Percentiles rank a stretch among this genome's conserved stretches.
Evolutionary conservation across 176 grass and related monocot species (phyloP).

Genomic region (Eragrostis curvula): DNA sequence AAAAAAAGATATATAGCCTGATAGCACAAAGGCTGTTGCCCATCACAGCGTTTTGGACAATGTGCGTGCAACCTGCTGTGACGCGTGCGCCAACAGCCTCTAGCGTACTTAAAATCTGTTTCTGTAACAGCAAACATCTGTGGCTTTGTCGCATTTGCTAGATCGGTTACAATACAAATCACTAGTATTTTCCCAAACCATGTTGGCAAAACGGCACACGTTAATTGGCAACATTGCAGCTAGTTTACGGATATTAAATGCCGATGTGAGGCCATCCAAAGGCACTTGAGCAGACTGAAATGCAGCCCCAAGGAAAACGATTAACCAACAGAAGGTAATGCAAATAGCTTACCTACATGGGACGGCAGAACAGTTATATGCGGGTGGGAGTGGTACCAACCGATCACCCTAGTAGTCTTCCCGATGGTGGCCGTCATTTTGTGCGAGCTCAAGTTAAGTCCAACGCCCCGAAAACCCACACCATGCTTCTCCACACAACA

Average conservation of each 20-base stretch:
- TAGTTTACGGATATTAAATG: neutral
- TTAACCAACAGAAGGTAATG: neutral
- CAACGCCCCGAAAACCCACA: conserved; percentile 38
- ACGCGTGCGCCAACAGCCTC: neutral
- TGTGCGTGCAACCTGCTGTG: too few species aligned
- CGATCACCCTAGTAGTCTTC: conserved; percentile 89
- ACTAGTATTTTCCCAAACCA: neutral
- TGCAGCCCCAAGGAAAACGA: neutral
- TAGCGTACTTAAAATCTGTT: conserved; percentile 7
- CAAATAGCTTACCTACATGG: conserved; percentile 66
- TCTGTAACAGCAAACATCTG: conserved; percentile 19
- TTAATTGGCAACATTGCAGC: neutral
- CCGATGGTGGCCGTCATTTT: conserved; percentile 75
- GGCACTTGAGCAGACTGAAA: neutral
- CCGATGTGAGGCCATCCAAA: neutral
- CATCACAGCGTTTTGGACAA: too few species aligned
- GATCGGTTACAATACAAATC: neutral
- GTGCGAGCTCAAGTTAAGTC: conserved; percentile 65
- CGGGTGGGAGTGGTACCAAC: conserved; percentile 99
- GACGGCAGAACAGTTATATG: conserved; percentile 97
- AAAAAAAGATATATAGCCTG: too few species aligned
- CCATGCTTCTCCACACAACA: conserved; percentile 5
- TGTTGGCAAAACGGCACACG: neutral
- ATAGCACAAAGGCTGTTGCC: too few species aligned
- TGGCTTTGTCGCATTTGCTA: neutral